Evolutionary conservation across 2,329 filamentous ascomycete species (phyloP), one percentile per base, ranked within the genome.

Genomic region (Botrytis fragariae): DNA sequence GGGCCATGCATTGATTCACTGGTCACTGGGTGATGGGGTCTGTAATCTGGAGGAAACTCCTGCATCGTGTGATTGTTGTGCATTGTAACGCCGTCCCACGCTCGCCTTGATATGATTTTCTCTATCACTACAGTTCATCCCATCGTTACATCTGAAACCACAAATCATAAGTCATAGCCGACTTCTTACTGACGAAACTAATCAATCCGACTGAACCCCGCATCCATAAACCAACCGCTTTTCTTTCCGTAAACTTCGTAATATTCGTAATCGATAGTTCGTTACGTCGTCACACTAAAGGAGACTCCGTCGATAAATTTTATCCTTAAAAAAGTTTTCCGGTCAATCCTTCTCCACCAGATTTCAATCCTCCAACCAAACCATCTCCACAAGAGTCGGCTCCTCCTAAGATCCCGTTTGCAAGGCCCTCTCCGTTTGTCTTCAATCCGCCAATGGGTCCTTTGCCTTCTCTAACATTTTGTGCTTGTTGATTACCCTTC

Each of bases 401-500:
- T 4, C 67, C 67, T 45, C 51, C 67, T 14, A 69, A 37, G 16
- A 45, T n/a, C n/a, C 67, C 67, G 61, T 45, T 61, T n/a, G 39
- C 51, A 25, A 69, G 20, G 9, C 69, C 70, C 42, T 51, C 73
- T 61, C 54, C 60, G 12, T 39, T 42, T 44, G 74, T 77, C 73
- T 77, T 77, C 73, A 78, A 72, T 39, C 74, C 76, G 22, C 75
- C 74, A 59, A 79, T 70, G n/a, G 72, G 72, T 42, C 78, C 77
- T 54, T 78, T 32, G 6, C 75, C 74, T n/a, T 76, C 71, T n/a
- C 71, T 57, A 42, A 83, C 77, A 8, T 81, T 78, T 4, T 76
- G 74, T 44, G 82, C 82, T 68, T 83, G 80, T 75, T 83, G 73
- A 71, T 82, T 82, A 22, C 82, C 82, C 71, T 81, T 80, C 42